A percentile compares a stretch with the other conserved stretches of the same genome.
These are phyloP conservation scores for Eimeria maxima DNA, from an alignment of 169 alveolate genomes.

Conservation along the genomic window DNA sequence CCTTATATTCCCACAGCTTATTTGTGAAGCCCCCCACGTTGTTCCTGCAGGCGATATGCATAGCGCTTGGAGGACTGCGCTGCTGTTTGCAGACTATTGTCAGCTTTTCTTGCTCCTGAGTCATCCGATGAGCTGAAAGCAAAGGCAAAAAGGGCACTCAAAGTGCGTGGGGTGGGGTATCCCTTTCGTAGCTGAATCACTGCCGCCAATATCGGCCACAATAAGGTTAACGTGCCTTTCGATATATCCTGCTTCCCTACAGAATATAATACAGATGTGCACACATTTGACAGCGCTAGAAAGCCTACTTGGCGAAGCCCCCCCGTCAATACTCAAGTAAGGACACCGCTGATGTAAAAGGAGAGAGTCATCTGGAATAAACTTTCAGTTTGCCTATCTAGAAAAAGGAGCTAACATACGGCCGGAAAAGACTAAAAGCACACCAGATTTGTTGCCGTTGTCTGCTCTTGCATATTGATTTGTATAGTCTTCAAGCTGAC, in stretches of 20 bases:
- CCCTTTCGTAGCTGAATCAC: neutral
- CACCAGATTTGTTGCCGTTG: too few species aligned
- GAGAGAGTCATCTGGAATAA: too few species aligned
- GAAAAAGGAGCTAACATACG: too few species aligned
- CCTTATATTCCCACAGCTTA: neutral
- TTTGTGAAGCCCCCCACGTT: neutral
- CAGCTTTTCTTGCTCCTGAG: constrained; percentile 89
- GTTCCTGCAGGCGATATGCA: neutral
- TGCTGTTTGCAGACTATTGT: constrained; percentile 85
- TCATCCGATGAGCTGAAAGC: constrained; percentile 95
- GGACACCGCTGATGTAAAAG: neutral
- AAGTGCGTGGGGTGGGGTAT: constrained; percentile 78
- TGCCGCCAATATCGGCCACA: neutral
- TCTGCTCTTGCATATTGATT: neutral
- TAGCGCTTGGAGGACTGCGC: neutral
- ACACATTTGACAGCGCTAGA: constrained; percentile 96
- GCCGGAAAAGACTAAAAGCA: too few species aligned
- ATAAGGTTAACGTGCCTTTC: neutral
- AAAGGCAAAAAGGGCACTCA: constrained; percentile 96
- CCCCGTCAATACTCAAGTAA: constrained; percentile 94
- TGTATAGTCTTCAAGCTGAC: too few species aligned
- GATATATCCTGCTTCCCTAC: neutral
- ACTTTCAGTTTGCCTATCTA: too few species aligned
- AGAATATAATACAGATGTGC: constrained; percentile 95
- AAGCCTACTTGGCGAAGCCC: constrained; percentile 95